Conservation (phyloP, 768 basidiomycete genomes). For the Boletus sp. region DNA sequence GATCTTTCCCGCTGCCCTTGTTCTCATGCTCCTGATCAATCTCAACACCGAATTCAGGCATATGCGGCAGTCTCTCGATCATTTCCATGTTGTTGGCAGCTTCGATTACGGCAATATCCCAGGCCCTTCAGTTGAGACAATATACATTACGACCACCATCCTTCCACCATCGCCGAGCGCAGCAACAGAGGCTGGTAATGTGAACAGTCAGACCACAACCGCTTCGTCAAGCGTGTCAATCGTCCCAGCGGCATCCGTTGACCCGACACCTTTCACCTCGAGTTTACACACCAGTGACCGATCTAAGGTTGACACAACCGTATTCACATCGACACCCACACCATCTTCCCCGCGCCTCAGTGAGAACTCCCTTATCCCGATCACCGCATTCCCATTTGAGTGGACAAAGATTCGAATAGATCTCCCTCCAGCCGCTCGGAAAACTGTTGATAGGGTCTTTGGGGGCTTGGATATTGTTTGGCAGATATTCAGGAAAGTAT, state of each 20-base stretch:
- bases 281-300: constrained; percentile 6
- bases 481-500: constrained; percentile 30
- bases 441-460: constrained; percentile 25
- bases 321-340: constrained; percentile 12
- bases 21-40: constrained; percentile 21
- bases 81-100: constrained; percentile 4
- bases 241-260: constrained; percentile 5
- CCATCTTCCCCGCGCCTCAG: constrained; percentile 5
- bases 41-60: constrained; percentile 27
- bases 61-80: constrained; percentile 26
- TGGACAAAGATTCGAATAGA: constrained; percentile 30
- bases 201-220: constrained; percentile 3
- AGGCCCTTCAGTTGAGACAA: constrained; percentile 19
- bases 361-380: constrained; percentile 21
- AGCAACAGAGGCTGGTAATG: background rate
- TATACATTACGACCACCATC: constrained; percentile 31
- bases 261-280: constrained; percentile 1
- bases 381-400: constrained; percentile 22
- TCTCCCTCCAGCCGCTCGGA: constrained; percentile 22
- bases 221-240: constrained; percentile 5
- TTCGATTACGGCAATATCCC: constrained; percentile 5
- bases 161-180: constrained; percentile 9
- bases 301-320: constrained; percentile 9
- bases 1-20: constrained; percentile 14
- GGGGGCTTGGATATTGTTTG: constrained; percentile 28